A percentile compares a stretch with the other conserved stretches of the same genome.
Conservation (phyloP, 441 rosid species). For the Croton setiger region DNA sequence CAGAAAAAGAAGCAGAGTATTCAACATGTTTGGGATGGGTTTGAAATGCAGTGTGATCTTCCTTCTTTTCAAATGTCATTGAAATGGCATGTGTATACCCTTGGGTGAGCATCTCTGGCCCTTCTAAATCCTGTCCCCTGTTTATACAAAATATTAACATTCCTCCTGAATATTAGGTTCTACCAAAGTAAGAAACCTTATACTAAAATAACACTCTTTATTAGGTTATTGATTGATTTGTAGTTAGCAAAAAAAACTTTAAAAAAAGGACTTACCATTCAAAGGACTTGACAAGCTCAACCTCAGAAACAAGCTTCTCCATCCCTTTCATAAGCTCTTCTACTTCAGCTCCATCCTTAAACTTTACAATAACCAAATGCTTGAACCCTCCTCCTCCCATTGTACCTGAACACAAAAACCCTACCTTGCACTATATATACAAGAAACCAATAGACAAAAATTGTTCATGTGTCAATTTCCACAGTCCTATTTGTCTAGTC, state of each 20-base stretch:
- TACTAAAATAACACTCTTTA: too few species aligned
- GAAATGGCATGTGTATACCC: slow-evolving; percentile 80
- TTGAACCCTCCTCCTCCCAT: slow-evolving; percentile 72
- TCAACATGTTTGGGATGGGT: slow-evolving; percentile 67
- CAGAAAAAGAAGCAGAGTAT: slow-evolving; percentile 65
- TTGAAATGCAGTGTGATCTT: slow-evolving; percentile 57
- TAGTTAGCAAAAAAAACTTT: not conserved
- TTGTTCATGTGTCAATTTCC: slow-evolving; percentile 39
- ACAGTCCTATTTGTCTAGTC: slow-evolving; percentile 31
- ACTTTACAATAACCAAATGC: slow-evolving; percentile 84
- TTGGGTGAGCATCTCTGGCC: slow-evolving; percentile 85
- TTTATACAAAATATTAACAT: not conserved
- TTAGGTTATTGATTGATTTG: not conserved
- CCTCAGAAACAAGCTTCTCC: slow-evolving; percentile 69
- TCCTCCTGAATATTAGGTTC: too few species aligned
- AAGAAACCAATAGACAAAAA: slow-evolving; percentile 8
- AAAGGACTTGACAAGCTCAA: slow-evolving; percentile 80
- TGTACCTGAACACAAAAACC: slow-evolving; percentile 7
- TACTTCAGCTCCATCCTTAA: slow-evolving; percentile 56
- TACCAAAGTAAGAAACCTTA: not conserved
- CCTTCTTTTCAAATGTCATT: slow-evolving; percentile 73
- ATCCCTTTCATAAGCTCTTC: slow-evolving; percentile 75
- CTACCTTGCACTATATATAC: slow-evolving; percentile 23
- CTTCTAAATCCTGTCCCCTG: slow-evolving; percentile 84
- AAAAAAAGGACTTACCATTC: slow-evolving; percentile 47